phyloP scores from a whole-genome alignment of 2,329 filamentous ascomycete species.

The Hirsutella minnesotensis region DNA sequence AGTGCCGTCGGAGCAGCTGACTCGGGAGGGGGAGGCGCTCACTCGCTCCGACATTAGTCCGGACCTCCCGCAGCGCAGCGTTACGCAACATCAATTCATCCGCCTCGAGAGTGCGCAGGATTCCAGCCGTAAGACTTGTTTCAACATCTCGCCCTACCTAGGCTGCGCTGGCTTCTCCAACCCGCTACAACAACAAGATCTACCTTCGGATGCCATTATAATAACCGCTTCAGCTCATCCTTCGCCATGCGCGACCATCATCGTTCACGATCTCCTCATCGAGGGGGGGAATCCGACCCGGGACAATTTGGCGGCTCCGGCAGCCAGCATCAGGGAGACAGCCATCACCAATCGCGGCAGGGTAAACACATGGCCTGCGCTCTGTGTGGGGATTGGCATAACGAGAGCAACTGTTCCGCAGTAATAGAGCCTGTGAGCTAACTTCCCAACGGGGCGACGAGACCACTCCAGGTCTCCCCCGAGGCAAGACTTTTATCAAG shows the following conservation, averaged over 20 bases:
- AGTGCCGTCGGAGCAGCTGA: no score
- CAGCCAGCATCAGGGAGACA: constrained; percentile 20
- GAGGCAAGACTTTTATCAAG: constrained; percentile 20
- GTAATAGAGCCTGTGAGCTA: constrained; percentile 26
- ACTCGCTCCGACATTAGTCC: no score
- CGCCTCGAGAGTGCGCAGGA: no score
- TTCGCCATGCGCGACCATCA: constrained; percentile 33
- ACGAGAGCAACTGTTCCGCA: constrained; percentile 9
- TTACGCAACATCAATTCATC: no score
- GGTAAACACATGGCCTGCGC: constrained; percentile 31
- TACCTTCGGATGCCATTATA: neutral
- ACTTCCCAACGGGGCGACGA: constrained; percentile 32
- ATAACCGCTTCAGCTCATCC: constrained; percentile 8
- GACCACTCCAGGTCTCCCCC: constrained; percentile 31
- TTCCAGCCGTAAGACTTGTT: no score
- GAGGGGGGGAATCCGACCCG: constrained; percentile 10
- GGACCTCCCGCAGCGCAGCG: no score
- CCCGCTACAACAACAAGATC: neutral
- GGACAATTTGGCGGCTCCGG: constrained; percentile 9
- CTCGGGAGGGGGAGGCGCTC: no score
- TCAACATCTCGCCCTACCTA: neutral
- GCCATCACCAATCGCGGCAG: constrained; percentile 36
- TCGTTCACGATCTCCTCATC: constrained; percentile 17
- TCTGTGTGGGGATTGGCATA: constrained; percentile 11
- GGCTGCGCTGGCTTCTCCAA: neutral